Evolutionary conservation across 2,329 filamentous ascomycete species (phyloP), one percentile per base, ranked within the genome.

Genomic region (Calonectria crousiana): DNA sequence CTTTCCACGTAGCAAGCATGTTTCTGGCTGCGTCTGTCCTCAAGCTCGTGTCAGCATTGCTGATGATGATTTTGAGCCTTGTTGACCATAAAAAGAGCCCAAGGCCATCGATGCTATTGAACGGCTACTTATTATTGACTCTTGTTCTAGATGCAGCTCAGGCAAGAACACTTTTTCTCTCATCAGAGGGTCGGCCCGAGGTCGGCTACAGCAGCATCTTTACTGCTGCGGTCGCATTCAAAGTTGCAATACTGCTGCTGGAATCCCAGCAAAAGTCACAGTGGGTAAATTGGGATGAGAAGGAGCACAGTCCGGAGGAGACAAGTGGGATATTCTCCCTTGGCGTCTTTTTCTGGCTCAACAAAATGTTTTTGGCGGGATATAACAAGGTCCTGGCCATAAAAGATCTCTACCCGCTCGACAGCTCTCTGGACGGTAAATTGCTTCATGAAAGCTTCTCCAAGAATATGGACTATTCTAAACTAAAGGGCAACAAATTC

Each of bases 61-160:
- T 69, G 34, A 69, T 69, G 56, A 34, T 69, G 9, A 38, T 41
- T 2, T 30, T 73, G 30, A 65, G 56, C 11, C 70, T 62, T 30
- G 41, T 73, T 20, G 74, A 76, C 23, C 85, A 86, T 71, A 76
- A 75, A 77, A 84, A 76, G 32, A 81, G 84, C 9, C 79, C 81
- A 0, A 81, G 86, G 3, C 87, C 87, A 0, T 88, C 87, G 0
- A 79, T 85, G 1, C 71, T 88, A 1, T 77, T 89, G 10, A 84
- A 79, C 28, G 74, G 78, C 23, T 89, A 85, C 71, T 76, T 89
- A 18, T 79, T 84, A 51, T 52, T 86, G n/a, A 84, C 84, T 11
- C 69, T 85, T 1, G 78, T 89, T 2, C 80, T 88, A 14, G 87
- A 88, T 47, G 75, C 82, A 5, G 80, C 84, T 0, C 84, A 85